These are phyloP conservation scores for Blastobotrys indianensis DNA, from an alignment of 1,139 yeast species.

Conservation along the genomic window DNA sequence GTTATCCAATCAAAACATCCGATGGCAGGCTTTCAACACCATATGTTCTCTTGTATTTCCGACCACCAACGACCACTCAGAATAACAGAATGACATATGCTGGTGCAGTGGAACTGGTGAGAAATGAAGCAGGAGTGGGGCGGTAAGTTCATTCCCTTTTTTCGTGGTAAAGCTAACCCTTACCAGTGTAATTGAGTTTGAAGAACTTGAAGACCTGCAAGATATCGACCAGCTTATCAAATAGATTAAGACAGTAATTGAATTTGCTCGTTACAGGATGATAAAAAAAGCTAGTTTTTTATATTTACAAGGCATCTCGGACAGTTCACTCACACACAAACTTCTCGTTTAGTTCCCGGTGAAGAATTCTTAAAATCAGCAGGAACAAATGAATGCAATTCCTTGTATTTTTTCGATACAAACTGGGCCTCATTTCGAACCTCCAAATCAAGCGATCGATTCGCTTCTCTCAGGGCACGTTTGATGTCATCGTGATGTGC, in stretches of 20 bases:
- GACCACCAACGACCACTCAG: slow-evolving; percentile 78
- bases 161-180: background rate
- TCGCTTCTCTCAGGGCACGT: too few species aligned
- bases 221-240: slow-evolving; percentile 17
- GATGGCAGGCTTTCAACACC: slow-evolving; percentile 78
- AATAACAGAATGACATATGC: slow-evolving; percentile 82
- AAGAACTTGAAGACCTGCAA: slow-evolving; percentile 30
- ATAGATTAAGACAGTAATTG: background rate
- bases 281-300: too few species aligned
- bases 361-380: background rate
- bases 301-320: too few species aligned
- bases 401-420: too few species aligned
- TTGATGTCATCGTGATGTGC: background rate
- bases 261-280: too few species aligned
- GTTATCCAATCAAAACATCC: slow-evolving; percentile 62
- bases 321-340: background rate
- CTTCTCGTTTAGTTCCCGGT: too few species aligned
- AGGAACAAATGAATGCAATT: too few species aligned
- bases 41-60: slow-evolving; percentile 72
- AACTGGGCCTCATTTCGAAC: too few species aligned
- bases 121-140: slow-evolving; percentile 71
- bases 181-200: slow-evolving; percentile 30
- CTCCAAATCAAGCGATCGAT: too few species aligned
- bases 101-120: slow-evolving; percentile 74
- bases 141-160: slow-evolving; percentile 45